phyloP scores from a whole-genome alignment of 352 stramenopile genomes.

The Sclerospora graminicola region DNA sequence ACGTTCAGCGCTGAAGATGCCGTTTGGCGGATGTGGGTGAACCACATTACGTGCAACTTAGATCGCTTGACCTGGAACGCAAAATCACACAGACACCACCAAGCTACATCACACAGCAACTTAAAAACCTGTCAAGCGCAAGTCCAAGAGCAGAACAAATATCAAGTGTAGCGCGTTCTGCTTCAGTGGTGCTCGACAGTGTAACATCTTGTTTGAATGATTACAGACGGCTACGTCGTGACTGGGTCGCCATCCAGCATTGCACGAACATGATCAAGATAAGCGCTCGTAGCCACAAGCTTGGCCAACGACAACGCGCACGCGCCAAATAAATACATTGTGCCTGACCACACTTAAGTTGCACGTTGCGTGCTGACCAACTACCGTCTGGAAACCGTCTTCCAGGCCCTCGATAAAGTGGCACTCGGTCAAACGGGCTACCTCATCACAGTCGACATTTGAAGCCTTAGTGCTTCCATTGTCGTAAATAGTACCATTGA shows the following conservation, averaged over 20 bases:
- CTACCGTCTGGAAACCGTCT: conserved; percentile 73
- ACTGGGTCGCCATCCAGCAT: conserved; percentile 67
- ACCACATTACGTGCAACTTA: no score
- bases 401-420: conserved; percentile 77
- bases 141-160: no score
- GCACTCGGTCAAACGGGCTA: conserved; percentile 68
- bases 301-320: conserved; percentile 70
- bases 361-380: conserved; percentile 81
- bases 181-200: no score
- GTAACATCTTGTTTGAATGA: no score
- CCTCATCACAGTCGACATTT: conserved; percentile 74
- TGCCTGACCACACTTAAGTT: conserved; percentile 78
- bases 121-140: no score
- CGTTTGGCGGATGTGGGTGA: no score
- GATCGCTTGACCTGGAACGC: no score
- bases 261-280: no score
- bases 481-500: conserved; percentile 84
- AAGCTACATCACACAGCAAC: no score
- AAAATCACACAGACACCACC: no score
- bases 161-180: no score
- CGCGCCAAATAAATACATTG: conserved; percentile 81
- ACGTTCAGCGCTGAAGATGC: no score
- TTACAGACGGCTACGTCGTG: conserved; percentile 88
- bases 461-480: conserved; percentile 69
- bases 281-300: conserved; percentile 74